Percentiles rank a stretch among this genome's conserved stretches.
These are phyloP conservation scores for Lodderomyces jiufengensis DNA, from an alignment of 1,139 yeast genomes.

Conservation along the genomic window DNA sequence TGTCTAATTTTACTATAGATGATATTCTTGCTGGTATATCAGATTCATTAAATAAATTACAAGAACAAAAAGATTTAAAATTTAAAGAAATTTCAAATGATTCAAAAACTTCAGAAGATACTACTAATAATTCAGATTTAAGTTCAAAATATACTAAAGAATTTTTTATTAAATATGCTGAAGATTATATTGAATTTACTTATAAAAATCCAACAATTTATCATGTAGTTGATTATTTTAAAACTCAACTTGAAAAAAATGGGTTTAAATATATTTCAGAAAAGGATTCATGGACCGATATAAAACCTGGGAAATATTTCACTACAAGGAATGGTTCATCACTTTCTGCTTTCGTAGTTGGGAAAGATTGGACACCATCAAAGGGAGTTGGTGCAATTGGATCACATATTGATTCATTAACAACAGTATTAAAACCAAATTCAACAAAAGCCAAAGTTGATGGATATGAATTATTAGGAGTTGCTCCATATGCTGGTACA, in stretches of 20 bases:
- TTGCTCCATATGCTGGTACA: slow-evolving; percentile 43
- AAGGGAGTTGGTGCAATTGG: slow-evolving; percentile 42
- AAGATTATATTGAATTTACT: slow-evolving; percentile 36
- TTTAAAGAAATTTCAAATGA: too few species aligned
- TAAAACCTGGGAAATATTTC: slow-evolving; percentile 26
- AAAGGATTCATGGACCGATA: slow-evolving; percentile 19
- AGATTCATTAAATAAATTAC: slow-evolving; percentile 8
- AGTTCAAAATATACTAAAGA: slow-evolving; percentile 14
- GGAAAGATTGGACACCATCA: slow-evolving; percentile 36
- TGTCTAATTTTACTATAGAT: slow-evolving; percentile 5
- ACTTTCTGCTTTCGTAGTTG: slow-evolving; percentile 38
- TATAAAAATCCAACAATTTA: slow-evolving; percentile 40
- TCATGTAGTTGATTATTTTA: slow-evolving; percentile 34
- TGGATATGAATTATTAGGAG: slow-evolving; percentile 43
- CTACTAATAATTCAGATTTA: too few species aligned
- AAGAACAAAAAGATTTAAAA: slow-evolving; percentile 1
- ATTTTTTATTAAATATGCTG: slow-evolving; percentile 34
- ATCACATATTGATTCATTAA: slow-evolving; percentile 42
- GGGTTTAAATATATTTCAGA: slow-evolving; percentile 34
- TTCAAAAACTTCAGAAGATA: too few species aligned
- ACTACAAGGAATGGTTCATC: slow-evolving; percentile 36
- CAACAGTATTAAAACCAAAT: slow-evolving; percentile 37
- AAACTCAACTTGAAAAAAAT: slow-evolving; percentile 21
- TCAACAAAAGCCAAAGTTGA: slow-evolving; percentile 29
- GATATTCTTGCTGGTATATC: slow-evolving; percentile 8